Conservation (phyloP, 1,284 basidiomycete genomes). For the Coniophora puteana region DNA sequence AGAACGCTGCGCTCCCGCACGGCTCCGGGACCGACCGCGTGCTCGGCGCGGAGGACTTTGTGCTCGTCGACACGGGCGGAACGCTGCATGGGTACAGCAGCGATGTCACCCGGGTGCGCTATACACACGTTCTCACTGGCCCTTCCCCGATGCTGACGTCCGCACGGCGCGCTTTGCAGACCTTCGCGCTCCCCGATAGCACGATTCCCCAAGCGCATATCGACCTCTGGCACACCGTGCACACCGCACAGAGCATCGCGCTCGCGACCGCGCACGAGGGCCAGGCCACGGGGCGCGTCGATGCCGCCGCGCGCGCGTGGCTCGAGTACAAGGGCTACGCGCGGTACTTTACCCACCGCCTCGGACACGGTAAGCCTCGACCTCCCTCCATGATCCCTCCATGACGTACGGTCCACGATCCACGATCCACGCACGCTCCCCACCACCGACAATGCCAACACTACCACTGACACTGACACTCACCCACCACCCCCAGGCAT, state of each 20-base stretch:
- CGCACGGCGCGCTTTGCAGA: too few species aligned
- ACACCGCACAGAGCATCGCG: slow-evolving; percentile 59
- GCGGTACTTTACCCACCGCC: slow-evolving; percentile 74
- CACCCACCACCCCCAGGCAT: too few species aligned
- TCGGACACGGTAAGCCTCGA: slow-evolving; percentile 62
- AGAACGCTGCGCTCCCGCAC: slow-evolving; percentile 83
- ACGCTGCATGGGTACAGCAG: slow-evolving; percentile 70
- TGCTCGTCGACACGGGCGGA: slow-evolving; percentile 77
- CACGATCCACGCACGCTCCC: slow-evolving; percentile 9
- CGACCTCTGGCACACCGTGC: slow-evolving; percentile 67
- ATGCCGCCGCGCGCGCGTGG: slow-evolving; percentile 59
- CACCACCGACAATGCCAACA: slow-evolving; percentile 4
- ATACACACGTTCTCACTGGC: neutral
- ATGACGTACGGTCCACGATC: slow-evolving; percentile 3
- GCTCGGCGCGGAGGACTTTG: slow-evolving; percentile 57
- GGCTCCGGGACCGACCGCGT: slow-evolving; percentile 69
- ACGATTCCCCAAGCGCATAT: slow-evolving; percentile 52
- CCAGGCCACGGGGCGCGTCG: slow-evolving; percentile 53
- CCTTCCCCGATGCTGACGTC: slow-evolving; percentile 1
- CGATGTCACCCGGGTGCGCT: slow-evolving; percentile 72
- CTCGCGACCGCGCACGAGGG: slow-evolving; percentile 46
- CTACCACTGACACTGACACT: neutral
- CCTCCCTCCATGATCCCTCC: slow-evolving; percentile 1
- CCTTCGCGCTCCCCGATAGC: slow-evolving; percentile 62
- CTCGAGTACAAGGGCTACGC: slow-evolving; percentile 47